Percentiles rank a stretch among this genome's conserved stretches.
phyloP scores from a whole-genome alignment of 192 early-diverging fungal genomes.

The Coemansia sp. region DNA sequence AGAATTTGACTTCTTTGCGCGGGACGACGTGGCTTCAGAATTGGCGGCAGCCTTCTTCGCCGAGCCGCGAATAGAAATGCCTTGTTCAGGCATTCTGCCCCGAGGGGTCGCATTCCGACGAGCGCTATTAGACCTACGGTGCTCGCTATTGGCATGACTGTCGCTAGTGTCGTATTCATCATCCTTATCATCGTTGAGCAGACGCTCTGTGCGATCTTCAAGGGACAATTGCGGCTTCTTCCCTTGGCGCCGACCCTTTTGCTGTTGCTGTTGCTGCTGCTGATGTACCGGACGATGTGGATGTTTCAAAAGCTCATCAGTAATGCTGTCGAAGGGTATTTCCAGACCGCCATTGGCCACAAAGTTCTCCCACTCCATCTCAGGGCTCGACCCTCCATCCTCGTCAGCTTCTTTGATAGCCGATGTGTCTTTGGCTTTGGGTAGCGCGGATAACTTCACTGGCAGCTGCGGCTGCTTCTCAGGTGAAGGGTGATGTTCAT shows the following conservation, averaged over 20 bases:
- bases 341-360: conserved; percentile 52
- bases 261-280: background rate
- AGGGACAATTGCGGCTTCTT: background rate
- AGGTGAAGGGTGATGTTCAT: conserved; percentile 3
- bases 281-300: conserved; percentile 5
- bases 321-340: conserved; percentile 47
- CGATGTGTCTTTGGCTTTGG: background rate
- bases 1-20: background rate
- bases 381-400: conserved; percentile 23
- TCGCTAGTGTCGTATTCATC: conserved; percentile 32
- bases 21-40: background rate
- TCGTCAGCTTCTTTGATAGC: conserved; percentile 14
- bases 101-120: background rate
- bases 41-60: conserved; percentile 11
- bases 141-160: background rate
- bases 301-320: conserved; percentile 45
- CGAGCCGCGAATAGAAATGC: conserved; percentile 28
- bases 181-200: conserved; percentile 24
- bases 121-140: background rate
- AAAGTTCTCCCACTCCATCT: conserved; percentile 54
- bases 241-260: background rate
- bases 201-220: conserved; percentile 11
- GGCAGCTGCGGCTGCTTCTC: background rate
- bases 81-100: conserved; percentile 12
- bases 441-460: background rate